Evolutionary conservation across 148 eudicot genomes (phyloP).

Genomic region (Rhododendron mucronatum): DNA sequence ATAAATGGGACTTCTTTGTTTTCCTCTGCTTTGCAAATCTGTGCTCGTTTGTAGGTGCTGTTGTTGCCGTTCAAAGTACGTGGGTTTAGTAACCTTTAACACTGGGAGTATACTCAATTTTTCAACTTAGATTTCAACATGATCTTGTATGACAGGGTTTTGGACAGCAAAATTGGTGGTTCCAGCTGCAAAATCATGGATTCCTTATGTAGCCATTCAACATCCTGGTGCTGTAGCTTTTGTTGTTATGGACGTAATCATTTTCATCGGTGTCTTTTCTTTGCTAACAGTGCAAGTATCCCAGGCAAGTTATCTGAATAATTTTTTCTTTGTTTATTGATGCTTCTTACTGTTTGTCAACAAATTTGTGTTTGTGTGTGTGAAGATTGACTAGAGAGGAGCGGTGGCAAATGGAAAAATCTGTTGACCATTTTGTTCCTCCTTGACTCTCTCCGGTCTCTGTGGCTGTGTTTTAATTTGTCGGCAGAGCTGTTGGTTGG

Average conservation of each 20-base stretch:
- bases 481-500: not conserved
- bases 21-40: conserved; percentile 61
- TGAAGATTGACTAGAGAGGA: conserved; percentile 1
- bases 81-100: conserved; percentile 13
- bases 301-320: conserved; percentile 42
- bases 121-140: conserved; percentile 5
- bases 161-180: conserved; percentile 48
- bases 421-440: conserved; percentile 1
- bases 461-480: not conserved
- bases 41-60: conserved; percentile 50
- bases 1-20: conserved; percentile 83
- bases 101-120: not conserved
- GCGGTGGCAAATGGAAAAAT: not conserved
- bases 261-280: conserved; percentile 55
- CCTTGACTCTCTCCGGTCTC: not conserved
- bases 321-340: not conserved
- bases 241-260: conserved; percentile 51
- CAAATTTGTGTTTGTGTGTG: not conserved
- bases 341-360: not conserved
- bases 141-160: conserved; percentile 49
- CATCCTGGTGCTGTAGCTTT: conserved; percentile 68
- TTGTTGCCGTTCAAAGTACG: conserved; percentile 68
- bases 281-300: conserved; percentile 48
- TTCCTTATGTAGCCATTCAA: conserved; percentile 37
- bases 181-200: conserved; percentile 55